phyloP scores from a whole-genome alignment of 345 rosid species.

The Rhizophora mangle region DNA sequence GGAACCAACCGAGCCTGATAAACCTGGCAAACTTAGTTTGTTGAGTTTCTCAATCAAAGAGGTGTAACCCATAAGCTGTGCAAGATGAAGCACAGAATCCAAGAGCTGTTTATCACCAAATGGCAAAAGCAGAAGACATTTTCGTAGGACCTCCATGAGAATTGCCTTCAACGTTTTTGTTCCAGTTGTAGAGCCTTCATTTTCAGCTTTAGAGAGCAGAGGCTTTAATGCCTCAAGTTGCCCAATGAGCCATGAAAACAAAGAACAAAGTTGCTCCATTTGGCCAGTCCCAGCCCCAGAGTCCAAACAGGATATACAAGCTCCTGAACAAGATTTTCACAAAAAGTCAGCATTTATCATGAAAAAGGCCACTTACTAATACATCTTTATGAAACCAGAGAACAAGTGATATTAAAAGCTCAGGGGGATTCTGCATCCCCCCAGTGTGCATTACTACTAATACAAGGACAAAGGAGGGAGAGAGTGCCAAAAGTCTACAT shows the following conservation, averaged over 20 bases:
- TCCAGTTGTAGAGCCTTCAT: conserved; percentile 27
- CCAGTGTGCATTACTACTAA: background rate
- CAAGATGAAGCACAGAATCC: conserved; percentile 50
- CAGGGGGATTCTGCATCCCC: background rate
- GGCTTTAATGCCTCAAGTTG: conserved; percentile 46
- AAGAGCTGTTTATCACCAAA: conserved; percentile 41
- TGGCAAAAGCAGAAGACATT: conserved; percentile 48
- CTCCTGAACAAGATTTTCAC: conserved; percentile 25
- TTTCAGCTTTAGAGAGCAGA: conserved; percentile 25
- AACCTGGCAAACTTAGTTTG: conserved; percentile 32
- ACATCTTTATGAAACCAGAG: background rate
- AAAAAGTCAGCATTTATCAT: background rate
- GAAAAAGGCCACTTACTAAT: background rate
- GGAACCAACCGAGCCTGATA: conserved; percentile 24
- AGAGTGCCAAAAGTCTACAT: too few species aligned
- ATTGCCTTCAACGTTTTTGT: conserved; percentile 32
- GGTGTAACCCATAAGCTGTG: conserved; percentile 38
- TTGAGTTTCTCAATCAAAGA: conserved; percentile 44
- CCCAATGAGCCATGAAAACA: conserved; percentile 72
- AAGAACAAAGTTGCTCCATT: conserved; percentile 42
- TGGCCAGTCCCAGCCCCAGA: conserved; percentile 27
- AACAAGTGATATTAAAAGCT: background rate
- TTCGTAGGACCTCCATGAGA: conserved; percentile 45
- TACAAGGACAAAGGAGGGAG: too few species aligned
- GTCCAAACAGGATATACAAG: conserved; percentile 26